A percentile compares a stretch with the other conserved stretches of the same genome.
Evolutionary conservation across 2,329 filamentous ascomycete genomes (phyloP).

Genomic region (Fusarium xylarioides): DNA sequence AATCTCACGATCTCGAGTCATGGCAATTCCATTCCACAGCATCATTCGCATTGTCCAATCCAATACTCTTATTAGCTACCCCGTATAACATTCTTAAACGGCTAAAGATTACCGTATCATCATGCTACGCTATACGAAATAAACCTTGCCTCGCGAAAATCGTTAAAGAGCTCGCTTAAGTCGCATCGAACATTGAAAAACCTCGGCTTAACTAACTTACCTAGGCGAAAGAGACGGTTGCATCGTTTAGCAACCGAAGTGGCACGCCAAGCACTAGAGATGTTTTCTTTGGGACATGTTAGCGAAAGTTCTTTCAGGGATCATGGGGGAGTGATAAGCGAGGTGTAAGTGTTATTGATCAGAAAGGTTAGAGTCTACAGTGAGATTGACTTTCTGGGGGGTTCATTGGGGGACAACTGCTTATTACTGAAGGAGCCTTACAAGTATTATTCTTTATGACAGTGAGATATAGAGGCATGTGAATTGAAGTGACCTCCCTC

Average conservation of each 20-base stretch:
- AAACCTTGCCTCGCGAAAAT: conserved; percentile 12
- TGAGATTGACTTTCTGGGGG: neutral
- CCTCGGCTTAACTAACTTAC: conserved; percentile 10
- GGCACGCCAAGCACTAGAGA: conserved; percentile 6
- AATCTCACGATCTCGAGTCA: neutral
- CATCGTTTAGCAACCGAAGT: conserved; percentile 42
- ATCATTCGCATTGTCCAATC: neutral
- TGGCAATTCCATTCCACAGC: neutral
- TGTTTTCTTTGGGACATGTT: neutral
- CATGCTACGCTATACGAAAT: conserved; percentile 4
- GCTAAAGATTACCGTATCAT: neutral
- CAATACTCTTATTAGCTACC: neutral
- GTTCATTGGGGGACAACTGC: neutral
- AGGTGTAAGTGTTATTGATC: neutral
- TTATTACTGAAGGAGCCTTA: neutral
- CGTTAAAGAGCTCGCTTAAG: conserved; percentile 9
- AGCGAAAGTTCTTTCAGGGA: conserved; percentile 10
- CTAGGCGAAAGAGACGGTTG: conserved; percentile 31
- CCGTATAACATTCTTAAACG: neutral
- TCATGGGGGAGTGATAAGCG: conserved; percentile 27
- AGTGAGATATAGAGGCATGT: neutral
- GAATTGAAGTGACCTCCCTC: neutral
- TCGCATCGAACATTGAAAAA: neutral
- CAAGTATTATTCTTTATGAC: neutral
- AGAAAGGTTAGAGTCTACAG: neutral